These are phyloP conservation scores for Pseudoscleropodium purum DNA, from an alignment of 225 moss, liverwort and hornwort species.

Conservation along the genomic window DNA sequence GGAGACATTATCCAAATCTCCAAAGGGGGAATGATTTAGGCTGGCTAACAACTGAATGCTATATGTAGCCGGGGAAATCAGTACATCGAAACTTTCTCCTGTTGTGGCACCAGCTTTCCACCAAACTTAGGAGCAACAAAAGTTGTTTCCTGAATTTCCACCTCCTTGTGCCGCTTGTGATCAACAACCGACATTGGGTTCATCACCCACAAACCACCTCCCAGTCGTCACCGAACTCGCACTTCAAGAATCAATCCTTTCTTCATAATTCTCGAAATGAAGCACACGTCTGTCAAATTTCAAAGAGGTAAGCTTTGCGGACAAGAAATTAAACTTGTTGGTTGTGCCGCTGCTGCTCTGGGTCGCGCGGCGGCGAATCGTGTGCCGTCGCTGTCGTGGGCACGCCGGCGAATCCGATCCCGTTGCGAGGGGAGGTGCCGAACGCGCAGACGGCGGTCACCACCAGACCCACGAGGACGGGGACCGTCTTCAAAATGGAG, in stretches of 20 bases:
- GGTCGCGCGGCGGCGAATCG: not conserved
- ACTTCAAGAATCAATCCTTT: not conserved
- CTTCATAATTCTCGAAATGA: too few species aligned
- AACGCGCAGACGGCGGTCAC: slow-evolving; percentile 31
- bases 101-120: not conserved
- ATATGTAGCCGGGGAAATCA: not conserved
- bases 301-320: not conserved
- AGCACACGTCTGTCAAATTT: not conserved
- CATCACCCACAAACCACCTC: not conserved
- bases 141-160: not conserved
- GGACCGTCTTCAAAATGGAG: slow-evolving; percentile 34
- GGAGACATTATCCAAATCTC: too few species aligned
- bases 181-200: not conserved
- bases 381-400: not conserved
- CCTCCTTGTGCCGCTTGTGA: not conserved
- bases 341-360: not conserved
- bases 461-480: slow-evolving; percentile 27
- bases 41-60: not conserved
- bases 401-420: slow-evolving; percentile 13
- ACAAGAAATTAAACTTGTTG: not conserved
- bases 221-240: not conserved
- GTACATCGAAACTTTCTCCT: not conserved
- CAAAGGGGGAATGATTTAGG: not conserved
- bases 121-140: not conserved
- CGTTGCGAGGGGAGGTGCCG: slow-evolving; percentile 24